phyloP scores from a whole-genome alignment of 208 protist genomes.

The Tritrichomonas musculus region DNA sequence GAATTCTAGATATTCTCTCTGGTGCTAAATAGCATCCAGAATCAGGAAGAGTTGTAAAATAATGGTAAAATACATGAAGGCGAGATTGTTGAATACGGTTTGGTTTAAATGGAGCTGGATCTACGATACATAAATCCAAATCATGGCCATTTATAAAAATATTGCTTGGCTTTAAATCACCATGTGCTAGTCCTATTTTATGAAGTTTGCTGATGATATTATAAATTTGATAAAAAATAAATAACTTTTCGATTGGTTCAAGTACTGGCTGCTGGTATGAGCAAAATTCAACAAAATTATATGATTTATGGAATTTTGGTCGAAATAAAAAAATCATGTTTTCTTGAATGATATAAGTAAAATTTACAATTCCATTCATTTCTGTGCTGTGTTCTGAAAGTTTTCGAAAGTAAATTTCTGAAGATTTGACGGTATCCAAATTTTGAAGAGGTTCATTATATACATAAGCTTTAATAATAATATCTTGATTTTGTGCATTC shows the following conservation, averaged over 20 bases:
- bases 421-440: background rate
- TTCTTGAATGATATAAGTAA: background rate
- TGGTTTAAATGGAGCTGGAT: background rate
- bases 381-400: background rate
- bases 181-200: background rate
- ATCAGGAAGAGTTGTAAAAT: background rate
- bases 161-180: background rate
- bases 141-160: background rate
- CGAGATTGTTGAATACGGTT: background rate
- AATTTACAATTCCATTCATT: background rate
- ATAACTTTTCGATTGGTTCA: background rate
- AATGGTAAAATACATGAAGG: background rate
- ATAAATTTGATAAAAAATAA: background rate
- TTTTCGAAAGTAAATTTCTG: background rate
- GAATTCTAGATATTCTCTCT: too few species aligned
- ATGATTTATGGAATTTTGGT: background rate
- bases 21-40: slow-evolving; percentile 17
- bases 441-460: background rate
- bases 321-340: background rate
- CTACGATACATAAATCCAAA: background rate
- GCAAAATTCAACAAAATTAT: background rate
- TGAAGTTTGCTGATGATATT: background rate
- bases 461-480: slow-evolving; percentile 4
- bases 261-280: background rate
- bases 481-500: background rate